Conservation (phyloP, 2,329 filamentous ascomycete species). For the Colletotrichum nymphaeae region DNA sequence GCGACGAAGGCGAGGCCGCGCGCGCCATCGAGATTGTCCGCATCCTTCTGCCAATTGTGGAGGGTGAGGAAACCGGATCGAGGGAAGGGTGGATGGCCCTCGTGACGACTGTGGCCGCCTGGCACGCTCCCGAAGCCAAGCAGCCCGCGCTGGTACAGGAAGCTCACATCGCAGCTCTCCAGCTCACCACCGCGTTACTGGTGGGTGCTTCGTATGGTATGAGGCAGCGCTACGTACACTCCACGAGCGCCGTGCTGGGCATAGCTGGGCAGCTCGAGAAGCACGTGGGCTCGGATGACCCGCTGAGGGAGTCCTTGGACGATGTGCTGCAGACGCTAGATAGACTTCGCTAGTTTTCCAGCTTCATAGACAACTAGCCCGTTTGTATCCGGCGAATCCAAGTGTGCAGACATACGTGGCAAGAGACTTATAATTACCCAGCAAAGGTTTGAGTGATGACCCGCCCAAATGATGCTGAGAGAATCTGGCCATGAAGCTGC, state of each 20-base stretch:
- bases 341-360: conserved; percentile 33
- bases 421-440: too few relatives aligned
- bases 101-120: conserved; percentile 62
- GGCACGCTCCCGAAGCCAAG: conserved; percentile 50
- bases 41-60: conserved; percentile 63
- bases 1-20: conserved; percentile 48
- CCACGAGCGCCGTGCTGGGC: conserved; percentile 61
- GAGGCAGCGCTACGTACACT: conserved; percentile 62
- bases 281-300: conserved; percentile 44
- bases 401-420: too few relatives aligned
- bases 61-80: conserved; percentile 56
- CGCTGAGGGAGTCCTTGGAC: conserved; percentile 55
- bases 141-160: conserved; percentile 51
- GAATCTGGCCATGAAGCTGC: too few relatives aligned
- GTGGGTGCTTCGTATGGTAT: conserved; percentile 57
- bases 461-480: too few relatives aligned
- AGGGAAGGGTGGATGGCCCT: conserved; percentile 68
- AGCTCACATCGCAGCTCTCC: conserved; percentile 64
- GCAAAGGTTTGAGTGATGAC: too few relatives aligned
- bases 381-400: background rate
- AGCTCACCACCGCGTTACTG: conserved; percentile 66
- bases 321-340: conserved; percentile 54
- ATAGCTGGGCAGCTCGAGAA: conserved; percentile 56
- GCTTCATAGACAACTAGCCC: background rate
- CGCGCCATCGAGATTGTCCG: conserved; percentile 68